Evolutionary conservation across 192 early-diverging fungal genomes (phyloP), one percentile per base, ranked within the genome.

Genomic region (Hyaloraphidium curvatum): DNA sequence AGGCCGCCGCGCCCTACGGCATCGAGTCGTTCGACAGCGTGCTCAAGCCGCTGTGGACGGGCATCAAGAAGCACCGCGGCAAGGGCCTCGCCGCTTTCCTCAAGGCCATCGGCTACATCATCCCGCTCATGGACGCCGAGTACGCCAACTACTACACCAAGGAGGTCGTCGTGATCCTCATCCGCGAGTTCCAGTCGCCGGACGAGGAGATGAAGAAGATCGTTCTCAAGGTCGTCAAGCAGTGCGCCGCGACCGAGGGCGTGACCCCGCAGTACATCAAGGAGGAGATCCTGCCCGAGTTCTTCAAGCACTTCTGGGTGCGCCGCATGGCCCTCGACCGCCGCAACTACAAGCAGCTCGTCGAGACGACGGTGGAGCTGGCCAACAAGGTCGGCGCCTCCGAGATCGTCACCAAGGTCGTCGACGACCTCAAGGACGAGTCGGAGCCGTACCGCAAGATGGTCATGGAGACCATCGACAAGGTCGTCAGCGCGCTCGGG

Each of bases 161-260:
- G 62, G 85, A 94, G 53, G 85, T 92, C 30, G 89, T 99, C 90
- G 62, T 76, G 3, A 84, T 85, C 29, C 62, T 99, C 40, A 83
- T 94, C 28, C 76, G 89, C 43, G 92, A 99, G 59, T 97, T 99
- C 72, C 84, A 91, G 62, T 87, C 89, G 14, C 86, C 90, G 28
- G 93, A 99, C 61, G 91, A 93, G 62, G 86, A 94, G 56, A 99
- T 97, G 91, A 91, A 91, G 52, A 91, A 87, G 73, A 90, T 97
- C 68, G 93, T 99, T 14, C 74, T 99, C 28, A 89, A 90, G 64
- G 95, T 95, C 1, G 80, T 97, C 51, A 89, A 89, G 59, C 95
- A 97, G 64, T 99, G 95, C 66, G 83, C 84, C 2, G 82, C 79
- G 0, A 92, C 95, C 0, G 87, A 91, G 19, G 94, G 92, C 31